Conservation (phyloP, 305 asterid species). For the Fraxinus angustifolia region DNA sequence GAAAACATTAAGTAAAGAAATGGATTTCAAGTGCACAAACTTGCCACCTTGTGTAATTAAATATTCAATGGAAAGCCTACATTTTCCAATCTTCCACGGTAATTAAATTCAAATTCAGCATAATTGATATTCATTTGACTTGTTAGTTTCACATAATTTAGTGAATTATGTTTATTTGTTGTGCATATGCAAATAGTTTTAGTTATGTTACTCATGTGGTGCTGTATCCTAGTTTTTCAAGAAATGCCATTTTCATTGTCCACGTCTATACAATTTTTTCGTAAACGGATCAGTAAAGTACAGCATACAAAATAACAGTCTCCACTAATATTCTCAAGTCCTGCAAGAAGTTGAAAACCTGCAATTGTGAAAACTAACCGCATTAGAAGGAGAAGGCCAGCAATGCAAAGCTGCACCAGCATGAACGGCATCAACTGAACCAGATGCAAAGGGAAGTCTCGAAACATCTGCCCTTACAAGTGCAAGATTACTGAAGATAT, state of each 20-base stretch:
- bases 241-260: not conserved
- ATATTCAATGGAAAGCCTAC: not conserved
- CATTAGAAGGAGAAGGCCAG: slow-evolving; percentile 99
- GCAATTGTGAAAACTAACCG: slow-evolving; percentile 36
- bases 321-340: not conserved
- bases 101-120: not conserved
- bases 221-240: not conserved
- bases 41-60: not conserved
- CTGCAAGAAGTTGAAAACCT: not conserved
- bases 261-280: not conserved
- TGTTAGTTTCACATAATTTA: not conserved
- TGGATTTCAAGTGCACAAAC: not conserved
- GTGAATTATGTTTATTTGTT: not conserved
- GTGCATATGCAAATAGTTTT: not conserved
- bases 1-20: not conserved
- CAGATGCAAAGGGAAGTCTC: slow-evolving; percentile 84
- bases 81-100: not conserved
- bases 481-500: slow-evolving; percentile 62
- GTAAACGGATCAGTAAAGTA: not conserved
- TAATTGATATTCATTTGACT: not conserved
- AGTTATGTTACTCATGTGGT: not conserved
- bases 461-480: slow-evolving; percentile 96
- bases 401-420: slow-evolving; percentile 98
- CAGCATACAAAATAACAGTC: not conserved
- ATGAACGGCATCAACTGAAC: slow-evolving; percentile 85